phyloP scores from a whole-genome alignment of 805 yeast species.

The Lipomyces starkeyi region DNA sequence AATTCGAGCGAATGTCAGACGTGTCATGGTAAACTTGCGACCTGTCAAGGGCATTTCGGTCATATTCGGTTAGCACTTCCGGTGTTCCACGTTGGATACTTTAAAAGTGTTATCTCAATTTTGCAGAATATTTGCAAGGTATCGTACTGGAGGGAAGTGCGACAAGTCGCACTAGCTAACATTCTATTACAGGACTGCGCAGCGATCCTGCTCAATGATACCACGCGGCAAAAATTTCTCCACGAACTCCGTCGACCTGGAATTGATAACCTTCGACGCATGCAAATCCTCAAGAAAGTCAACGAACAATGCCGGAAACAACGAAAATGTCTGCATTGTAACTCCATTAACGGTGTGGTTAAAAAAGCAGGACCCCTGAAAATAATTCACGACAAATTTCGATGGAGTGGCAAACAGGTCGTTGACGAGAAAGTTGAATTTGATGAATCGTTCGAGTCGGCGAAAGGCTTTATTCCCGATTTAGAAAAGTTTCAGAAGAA shows the following conservation, averaged over 20 bases:
- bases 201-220: conserved; percentile 73
- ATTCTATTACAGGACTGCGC: conserved; percentile 63
- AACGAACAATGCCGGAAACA: conserved; percentile 95
- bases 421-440: conserved; percentile 84
- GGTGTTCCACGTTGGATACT: conserved; percentile 96
- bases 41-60: conserved; percentile 99
- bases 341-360: conserved; percentile 92
- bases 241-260: conserved; percentile 86
- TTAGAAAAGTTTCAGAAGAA: conserved; percentile 83
- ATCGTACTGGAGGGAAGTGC: neutral
- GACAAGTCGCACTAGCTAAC: neutral
- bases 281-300: conserved; percentile 82
- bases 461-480: conserved; percentile 80
- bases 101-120: conserved; percentile 86
- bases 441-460: conserved; percentile 84
- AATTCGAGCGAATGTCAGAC: conserved; percentile 86
- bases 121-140: conserved; percentile 86
- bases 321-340: conserved; percentile 86
- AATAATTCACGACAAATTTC: conserved; percentile 91
- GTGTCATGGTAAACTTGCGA: conserved; percentile 87
- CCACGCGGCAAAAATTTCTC: conserved; percentile 68
- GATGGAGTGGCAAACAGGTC: conserved; percentile 92
- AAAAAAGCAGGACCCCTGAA: conserved; percentile 96
- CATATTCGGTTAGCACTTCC: conserved; percentile 92
- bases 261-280: conserved; percentile 86